These are phyloP conservation scores for Hanseniaspora clermontiae DNA, from an alignment of 805 yeast species.

Conservation along the genomic window DNA sequence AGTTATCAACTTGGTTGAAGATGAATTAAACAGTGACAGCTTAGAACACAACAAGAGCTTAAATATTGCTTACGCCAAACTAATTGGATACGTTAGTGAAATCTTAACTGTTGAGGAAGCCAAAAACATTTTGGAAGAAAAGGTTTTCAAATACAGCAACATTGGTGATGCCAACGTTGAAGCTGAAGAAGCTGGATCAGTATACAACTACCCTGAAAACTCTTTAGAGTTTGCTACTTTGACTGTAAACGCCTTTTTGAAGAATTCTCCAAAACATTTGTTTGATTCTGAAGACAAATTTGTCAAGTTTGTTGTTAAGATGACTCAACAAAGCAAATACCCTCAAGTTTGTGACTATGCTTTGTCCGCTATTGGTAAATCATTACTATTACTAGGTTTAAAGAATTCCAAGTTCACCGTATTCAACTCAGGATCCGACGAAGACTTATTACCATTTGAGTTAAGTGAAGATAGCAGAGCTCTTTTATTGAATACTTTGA, in stretches of 20 bases:
- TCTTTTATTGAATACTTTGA: constrained; percentile 39
- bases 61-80: constrained; percentile 63
- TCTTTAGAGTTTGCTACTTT: constrained; percentile 52
- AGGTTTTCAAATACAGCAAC: constrained; percentile 39
- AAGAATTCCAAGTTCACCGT: constrained; percentile 28
- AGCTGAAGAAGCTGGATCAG: not conserved
- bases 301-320: constrained; percentile 36
- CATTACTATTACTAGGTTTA: constrained; percentile 43
- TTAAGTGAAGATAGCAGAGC: constrained; percentile 33
- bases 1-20: constrained; percentile 62
- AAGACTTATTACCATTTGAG: constrained; percentile 24
- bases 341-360: constrained; percentile 62
- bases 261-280: constrained; percentile 58
- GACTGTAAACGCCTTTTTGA: constrained; percentile 66
- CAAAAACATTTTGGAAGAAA: constrained; percentile 40
- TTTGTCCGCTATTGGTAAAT: constrained; percentile 68
- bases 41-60: constrained; percentile 34
- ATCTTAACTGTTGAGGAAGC: constrained; percentile 57
- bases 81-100: constrained; percentile 64
- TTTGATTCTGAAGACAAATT: constrained; percentile 40
- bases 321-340: constrained; percentile 29
- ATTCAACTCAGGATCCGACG: constrained; percentile 17
- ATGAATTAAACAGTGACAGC: constrained; percentile 43
- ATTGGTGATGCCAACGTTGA: constrained; percentile 25
- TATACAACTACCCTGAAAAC: constrained; percentile 17